Evolutionary conservation across 2,329 filamentous ascomycete species (phyloP), one percentile per base, ranked within the genome.

Genomic region (Aspergillus novofumigatus): DNA sequence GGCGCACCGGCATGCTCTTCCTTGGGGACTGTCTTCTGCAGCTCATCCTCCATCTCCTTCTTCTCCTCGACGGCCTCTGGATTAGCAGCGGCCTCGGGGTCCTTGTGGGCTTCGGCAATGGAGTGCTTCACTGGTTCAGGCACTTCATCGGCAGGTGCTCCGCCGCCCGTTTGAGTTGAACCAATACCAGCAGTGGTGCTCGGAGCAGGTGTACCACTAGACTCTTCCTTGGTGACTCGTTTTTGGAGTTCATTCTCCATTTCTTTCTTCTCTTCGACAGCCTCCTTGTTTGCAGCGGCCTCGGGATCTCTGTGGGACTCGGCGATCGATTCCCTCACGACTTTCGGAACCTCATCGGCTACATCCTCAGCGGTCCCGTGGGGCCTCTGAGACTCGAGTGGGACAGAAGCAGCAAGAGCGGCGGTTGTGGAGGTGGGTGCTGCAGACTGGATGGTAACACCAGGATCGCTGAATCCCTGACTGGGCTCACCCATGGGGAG

Each of bases 41-140:
- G 80, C 76, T 96, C 88, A 26, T 83, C 74, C 77, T 95, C 91
- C 4, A 92, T 81, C 9, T 79, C 81, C 71, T 84, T 85, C 83
- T 94, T 94, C 65, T 92, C 89, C 60, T 83, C 77, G 6, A 94
- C 89, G n/a, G 86, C 88, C 55, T 81, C 80, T 1, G 84, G 78
- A 72, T 86, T 88, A 54, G 83, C 82, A 38, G 88, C 84, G 32
- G 90, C 90, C 75, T 94, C 91, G 9, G 90, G 87, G 59, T 78
- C 80, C 66, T 81, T 72, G 55, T 84, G 82, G 21, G 88, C 82
- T 53, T 77, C 66, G 20, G 69, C 66, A 5, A 80, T 69, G 2
- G 78, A 80, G 32, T 78, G 70, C 63, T 73, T 75, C 52, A 81
- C 79, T 8, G 75, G 65, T 29, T 74, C 69, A 1, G 79, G 79